Percentiles rank a stretch among this genome's conserved stretches.
Conservation (phyloP, 2,329 filamentous ascomycete genomes). For the Aspergillus sp. region DNA sequence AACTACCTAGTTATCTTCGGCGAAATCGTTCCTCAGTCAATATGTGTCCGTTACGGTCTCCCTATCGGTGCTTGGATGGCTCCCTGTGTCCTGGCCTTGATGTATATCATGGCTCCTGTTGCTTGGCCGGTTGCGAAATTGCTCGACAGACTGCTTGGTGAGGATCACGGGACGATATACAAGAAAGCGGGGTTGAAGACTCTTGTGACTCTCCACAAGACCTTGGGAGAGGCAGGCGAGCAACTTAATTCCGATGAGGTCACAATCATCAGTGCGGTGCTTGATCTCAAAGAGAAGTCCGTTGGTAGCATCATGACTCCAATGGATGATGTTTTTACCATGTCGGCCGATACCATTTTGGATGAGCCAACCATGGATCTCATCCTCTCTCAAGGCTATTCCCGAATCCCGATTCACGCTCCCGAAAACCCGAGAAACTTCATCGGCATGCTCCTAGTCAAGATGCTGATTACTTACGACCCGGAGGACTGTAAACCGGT, state of each 20-base stretch:
- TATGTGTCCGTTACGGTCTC: conserved; percentile 94
- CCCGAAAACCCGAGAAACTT: conserved; percentile 85
- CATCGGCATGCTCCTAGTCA: conserved; percentile 96
- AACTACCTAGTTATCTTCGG: conserved; percentile 83
- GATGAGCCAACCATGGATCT: conserved; percentile 94
- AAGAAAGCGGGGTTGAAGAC: conserved; percentile 98
- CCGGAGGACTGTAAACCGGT: conserved; percentile 89
- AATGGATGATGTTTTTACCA: conserved; percentile 95
- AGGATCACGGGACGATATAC: conserved; percentile 95
- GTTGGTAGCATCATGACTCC: conserved; percentile 98
- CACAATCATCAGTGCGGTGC: conserved; percentile 95
- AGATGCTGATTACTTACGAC: conserved; percentile 98
- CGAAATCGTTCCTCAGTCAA: conserved; percentile 92
- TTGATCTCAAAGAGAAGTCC: conserved; percentile 94
- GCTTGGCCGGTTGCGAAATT: conserved; percentile 96
- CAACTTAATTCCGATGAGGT: conserved; percentile 96
- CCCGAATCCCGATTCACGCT: conserved; percentile 90
- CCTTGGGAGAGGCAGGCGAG: conserved; percentile 79
- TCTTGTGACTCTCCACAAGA: conserved; percentile 91
- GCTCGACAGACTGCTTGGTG: conserved; percentile 87
- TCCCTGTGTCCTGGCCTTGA: conserved; percentile 80
- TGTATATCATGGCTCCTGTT: conserved; percentile 88
- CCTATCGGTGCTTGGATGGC: conserved; percentile 95
- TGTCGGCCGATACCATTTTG: conserved; percentile 91
- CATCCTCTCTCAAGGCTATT: conserved; percentile 92